phyloP scores from a whole-genome alignment of 306 rosid genomes.

The Prunus mira region DNA sequence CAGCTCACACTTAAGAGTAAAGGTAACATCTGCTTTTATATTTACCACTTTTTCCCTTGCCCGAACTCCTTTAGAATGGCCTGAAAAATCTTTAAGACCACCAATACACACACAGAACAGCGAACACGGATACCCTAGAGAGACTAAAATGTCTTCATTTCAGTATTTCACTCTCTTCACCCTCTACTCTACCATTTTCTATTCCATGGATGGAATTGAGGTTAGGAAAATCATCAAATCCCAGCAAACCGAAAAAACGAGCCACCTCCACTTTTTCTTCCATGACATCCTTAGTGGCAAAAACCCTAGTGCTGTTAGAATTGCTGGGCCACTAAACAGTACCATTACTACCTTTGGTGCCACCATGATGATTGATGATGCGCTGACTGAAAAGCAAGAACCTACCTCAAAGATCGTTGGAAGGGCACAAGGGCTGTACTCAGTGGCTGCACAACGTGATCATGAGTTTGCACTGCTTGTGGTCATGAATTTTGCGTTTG shows the following conservation, averaged over 20 bases:
- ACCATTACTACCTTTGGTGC: no score
- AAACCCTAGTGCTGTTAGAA: conserved; percentile 9
- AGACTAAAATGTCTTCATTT: conserved; percentile 3
- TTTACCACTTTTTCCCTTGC: not conserved
- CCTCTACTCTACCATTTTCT: not conserved
- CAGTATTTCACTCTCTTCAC: conserved; percentile 1
- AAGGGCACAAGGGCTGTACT: conserved; percentile 28
- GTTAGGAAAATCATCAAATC: conserved; percentile 5
- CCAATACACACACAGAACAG: not conserved
- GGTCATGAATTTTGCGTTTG: conserved; percentile 10
- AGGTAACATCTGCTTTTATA: not conserved
- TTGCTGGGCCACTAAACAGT: not conserved
- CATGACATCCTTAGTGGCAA: conserved; percentile 30
- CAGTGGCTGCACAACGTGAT: conserved; percentile 12
- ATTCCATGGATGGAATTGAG: conserved; percentile 9
- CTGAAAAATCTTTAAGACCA: not conserved
- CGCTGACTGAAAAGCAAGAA: conserved; percentile 9
- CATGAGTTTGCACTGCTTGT: conserved; percentile 19
- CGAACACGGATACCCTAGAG: not conserved
- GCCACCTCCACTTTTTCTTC: conserved; percentile 28
- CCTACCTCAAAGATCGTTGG: conserved; percentile 20
- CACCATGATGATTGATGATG: conserved; percentile 19
- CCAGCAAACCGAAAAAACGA: not conserved
- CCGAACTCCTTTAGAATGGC: not conserved
- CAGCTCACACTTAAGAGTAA: not conserved